These are phyloP conservation scores for Teratosphaeria pseudoeucalypti DNA, from an alignment of 2,329 filamentous ascomycete species.

Conservation along the genomic window DNA sequence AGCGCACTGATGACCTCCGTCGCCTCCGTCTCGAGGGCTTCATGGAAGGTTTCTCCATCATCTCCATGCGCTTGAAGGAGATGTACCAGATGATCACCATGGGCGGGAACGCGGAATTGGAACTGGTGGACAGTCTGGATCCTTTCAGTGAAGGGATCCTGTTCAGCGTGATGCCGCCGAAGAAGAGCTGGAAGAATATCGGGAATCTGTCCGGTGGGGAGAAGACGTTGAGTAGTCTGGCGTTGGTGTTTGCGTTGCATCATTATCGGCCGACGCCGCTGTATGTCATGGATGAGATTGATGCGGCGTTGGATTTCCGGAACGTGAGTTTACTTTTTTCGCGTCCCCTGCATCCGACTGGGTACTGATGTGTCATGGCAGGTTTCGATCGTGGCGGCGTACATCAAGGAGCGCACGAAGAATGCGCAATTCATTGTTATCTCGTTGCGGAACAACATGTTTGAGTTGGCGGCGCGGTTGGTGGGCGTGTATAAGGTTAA, in stretches of 20 bases:
- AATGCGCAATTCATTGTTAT: slow-evolving; percentile 99
- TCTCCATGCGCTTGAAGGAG: slow-evolving; percentile 90
- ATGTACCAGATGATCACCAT: slow-evolving; percentile 99
- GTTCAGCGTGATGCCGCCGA: slow-evolving; percentile 97
- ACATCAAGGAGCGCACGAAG: slow-evolving; percentile 98
- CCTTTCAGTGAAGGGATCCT: slow-evolving; percentile 95
- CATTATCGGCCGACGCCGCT: slow-evolving; percentile 96
- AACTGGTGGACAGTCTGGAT: slow-evolving; percentile 90
- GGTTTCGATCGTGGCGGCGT: slow-evolving; percentile 95
- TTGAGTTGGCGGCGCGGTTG: slow-evolving; percentile 87
- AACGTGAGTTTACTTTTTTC: slow-evolving; percentile 55
- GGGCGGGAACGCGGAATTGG: slow-evolving; percentile 95
- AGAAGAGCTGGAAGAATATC: slow-evolving; percentile 99
- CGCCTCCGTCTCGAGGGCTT: slow-evolving; percentile 87
- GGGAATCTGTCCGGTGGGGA: slow-evolving; percentile 91
- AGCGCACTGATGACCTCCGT: slow-evolving; percentile 82
- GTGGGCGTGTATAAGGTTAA: slow-evolving; percentile 99
- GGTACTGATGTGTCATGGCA: slow-evolving; percentile 25
- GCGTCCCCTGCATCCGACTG: not conserved
- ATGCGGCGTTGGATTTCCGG: slow-evolving; percentile 92
- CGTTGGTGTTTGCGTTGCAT: slow-evolving; percentile 93
- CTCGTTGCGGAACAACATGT: slow-evolving; percentile 98
- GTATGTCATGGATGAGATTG: slow-evolving; percentile 99
- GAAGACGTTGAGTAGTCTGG: slow-evolving; percentile 88
- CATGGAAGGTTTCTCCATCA: slow-evolving; percentile 93